A percentile compares a stretch with the other conserved stretches of the same genome.
Evolutionary conservation across 164 flowering plant genomes (phyloP).

Genomic region (Magnolia sinica): DNA sequence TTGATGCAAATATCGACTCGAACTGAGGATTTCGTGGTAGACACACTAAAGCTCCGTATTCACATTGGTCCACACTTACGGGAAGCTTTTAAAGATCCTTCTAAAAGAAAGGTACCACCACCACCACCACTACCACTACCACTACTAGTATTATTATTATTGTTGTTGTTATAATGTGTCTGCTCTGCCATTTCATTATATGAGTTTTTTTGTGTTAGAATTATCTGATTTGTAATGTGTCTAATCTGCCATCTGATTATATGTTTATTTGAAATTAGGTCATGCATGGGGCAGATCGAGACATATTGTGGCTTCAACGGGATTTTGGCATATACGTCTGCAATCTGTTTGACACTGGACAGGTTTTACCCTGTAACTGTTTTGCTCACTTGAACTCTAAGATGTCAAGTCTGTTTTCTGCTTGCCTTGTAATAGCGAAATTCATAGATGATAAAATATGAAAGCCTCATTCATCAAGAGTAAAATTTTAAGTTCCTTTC

Average conservation of each 20-base stretch:
- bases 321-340: slow-evolving; percentile 96
- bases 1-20: slow-evolving; percentile 99
- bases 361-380: slow-evolving; percentile 43
- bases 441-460: too few relatives aligned
- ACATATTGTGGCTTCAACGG: slow-evolving; percentile 91
- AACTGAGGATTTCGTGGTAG: slow-evolving; percentile 88
- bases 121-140: too few relatives aligned
- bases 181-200: neutral
- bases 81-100: slow-evolving; percentile 87
- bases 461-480: too few relatives aligned
- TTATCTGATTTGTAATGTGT: slow-evolving; percentile 4
- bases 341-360: slow-evolving; percentile 97
- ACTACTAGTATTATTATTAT: too few relatives aligned
- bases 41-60: slow-evolving; percentile 81
- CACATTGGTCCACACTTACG: slow-evolving; percentile 88
- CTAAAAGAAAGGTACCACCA: slow-evolving; percentile 67
- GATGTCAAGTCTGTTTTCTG: neutral
- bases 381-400: neutral
- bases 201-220: neutral
- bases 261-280: slow-evolving; percentile 40
- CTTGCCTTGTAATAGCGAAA: neutral
- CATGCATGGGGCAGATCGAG: slow-evolving; percentile 98
- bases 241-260: neutral
- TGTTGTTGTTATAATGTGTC: neutral
- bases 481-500: too few relatives aligned